Evolutionary conservation across 805 yeast species (phyloP), one percentile per base, ranked within the genome.

Genomic region (Deakozyma indianensis): DNA sequence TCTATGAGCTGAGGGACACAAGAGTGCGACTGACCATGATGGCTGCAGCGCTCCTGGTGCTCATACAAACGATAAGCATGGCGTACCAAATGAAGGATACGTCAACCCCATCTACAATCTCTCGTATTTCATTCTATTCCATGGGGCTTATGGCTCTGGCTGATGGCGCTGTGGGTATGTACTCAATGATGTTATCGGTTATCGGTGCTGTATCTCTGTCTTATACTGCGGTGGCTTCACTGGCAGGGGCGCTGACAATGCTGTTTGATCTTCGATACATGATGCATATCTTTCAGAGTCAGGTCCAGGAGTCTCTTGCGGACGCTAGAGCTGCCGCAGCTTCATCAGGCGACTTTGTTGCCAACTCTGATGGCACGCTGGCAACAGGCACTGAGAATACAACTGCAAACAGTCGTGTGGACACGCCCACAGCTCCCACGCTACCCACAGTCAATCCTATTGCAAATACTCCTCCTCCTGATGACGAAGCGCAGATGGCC

Each of bases 211-310:
- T 83, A 18, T 83, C 79, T 53, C 62, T 85, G 43, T 77, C 86
- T 2, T 65, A 81, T 44, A 77, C 81, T 5, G 75, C 84, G 21
- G 72, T 81, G 50, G 78, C 88, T 2, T 78, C 84, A 48, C 58
- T 83, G 4, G 70, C 83, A 1, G 78, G 83, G 51, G 71, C 82
- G 2, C 65, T 84, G 51, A 79, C 87, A 22, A 74, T 80, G n/a
- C 68, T 83, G n/a, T 83, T 84, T 63, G 94, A 83, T 55, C 72
- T 80, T 65, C 72, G 88, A 47, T 84, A 80, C 59, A 67, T 83
- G 70, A 71, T 80, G 29, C 68, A 76, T 42, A 77, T 86, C 1
- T 74, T 74, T 49, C 68, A 78, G 14, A 73, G 84, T 0, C 95
- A 86, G 60, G 63, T 74, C 14, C 50, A 56, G 18, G 64, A 60